Conservation (phyloP, 768 basidiomycete genomes). For the Auriscalpium microsporum region DNA sequence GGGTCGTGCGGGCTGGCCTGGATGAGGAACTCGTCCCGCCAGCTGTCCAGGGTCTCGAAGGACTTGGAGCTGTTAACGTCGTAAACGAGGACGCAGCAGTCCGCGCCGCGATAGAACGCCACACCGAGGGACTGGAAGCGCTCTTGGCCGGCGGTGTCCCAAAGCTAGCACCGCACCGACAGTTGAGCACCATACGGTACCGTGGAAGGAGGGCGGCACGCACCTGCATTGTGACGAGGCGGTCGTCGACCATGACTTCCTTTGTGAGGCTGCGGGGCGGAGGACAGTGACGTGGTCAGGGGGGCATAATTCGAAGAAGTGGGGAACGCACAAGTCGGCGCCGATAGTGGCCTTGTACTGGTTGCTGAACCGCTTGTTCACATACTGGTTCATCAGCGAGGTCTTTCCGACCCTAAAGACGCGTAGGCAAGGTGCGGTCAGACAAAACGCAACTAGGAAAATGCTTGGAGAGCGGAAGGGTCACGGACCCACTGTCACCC, state of each 20-base stretch:
- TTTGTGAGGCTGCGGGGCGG: conserved; percentile 68
- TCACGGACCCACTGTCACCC: conserved; percentile 87
- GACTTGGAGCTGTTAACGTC: conserved; percentile 99
- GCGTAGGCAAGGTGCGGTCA: conserved; percentile 4
- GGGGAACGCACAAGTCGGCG: conserved; percentile 76
- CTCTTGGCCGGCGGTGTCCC: conserved; percentile 99
- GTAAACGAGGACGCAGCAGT: conserved; percentile 98
- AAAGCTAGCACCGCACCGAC: conserved; percentile 51
- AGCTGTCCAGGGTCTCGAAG: conserved; percentile 97
- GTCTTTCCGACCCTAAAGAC: conserved; percentile 87
- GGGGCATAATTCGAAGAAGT: conserved; percentile 17
- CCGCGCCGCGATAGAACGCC: conserved; percentile 97
- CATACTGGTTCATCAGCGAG: conserved; percentile 99
- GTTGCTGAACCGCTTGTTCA: conserved; percentile 98
- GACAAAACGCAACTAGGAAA: neutral
- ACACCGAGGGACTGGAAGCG: conserved; percentile 99
- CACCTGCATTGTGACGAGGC: conserved; percentile 98
- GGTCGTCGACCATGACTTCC: conserved; percentile 98
- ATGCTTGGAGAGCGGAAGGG: neutral
- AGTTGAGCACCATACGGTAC: neutral
- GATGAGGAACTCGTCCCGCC: conserved; percentile 99
- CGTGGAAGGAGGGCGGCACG: conserved; percentile 13
- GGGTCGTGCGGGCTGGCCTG: conserved; percentile 98
- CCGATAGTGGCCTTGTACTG: conserved; percentile 99
- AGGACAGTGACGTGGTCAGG: neutral